Percentiles rank a stretch among this genome's conserved stretches.
Conservation (phyloP, 2,329 filamentous ascomycete genomes). For the Fusarium annulatum region DNA sequence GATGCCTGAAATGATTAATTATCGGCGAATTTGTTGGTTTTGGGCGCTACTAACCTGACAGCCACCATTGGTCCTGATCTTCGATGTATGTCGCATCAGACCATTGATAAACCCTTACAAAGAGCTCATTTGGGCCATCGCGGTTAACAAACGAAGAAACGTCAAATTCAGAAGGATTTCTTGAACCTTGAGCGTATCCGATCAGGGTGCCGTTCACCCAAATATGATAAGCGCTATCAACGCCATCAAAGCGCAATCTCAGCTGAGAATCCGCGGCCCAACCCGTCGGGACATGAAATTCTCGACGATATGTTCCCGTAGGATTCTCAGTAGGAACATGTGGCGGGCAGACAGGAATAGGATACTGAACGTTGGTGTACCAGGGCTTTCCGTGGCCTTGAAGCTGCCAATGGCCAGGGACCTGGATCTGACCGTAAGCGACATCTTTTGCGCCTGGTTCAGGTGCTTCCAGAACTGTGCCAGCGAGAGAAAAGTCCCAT, state of each 20-base stretch:
- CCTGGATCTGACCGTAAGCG: slow-evolving; percentile 61
- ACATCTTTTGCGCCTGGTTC: slow-evolving; percentile 58
- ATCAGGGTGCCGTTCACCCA: slow-evolving; percentile 73
- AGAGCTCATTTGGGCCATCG: slow-evolving; percentile 62
- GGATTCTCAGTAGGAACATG: slow-evolving; percentile 71
- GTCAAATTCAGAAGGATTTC: slow-evolving; percentile 78
- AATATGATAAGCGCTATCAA: slow-evolving; percentile 77
- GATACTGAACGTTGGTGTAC: slow-evolving; percentile 76
- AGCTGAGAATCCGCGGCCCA: slow-evolving; percentile 64
- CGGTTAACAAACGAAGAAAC: slow-evolving; percentile 61
- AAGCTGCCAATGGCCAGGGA: slow-evolving; percentile 77
- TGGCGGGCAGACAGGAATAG: slow-evolving; percentile 73
- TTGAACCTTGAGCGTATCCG: slow-evolving; percentile 75
- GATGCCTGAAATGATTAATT: slow-evolving; percentile 59
- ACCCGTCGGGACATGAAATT: slow-evolving; percentile 63
- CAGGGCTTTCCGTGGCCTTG: slow-evolving; percentile 74
- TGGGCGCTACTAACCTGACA: slow-evolving; percentile 64
- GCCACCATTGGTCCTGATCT: slow-evolving; percentile 77
- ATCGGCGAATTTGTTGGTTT: slow-evolving; percentile 58
- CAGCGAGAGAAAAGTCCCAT: slow-evolving; percentile 67
- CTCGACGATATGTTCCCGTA: slow-evolving; percentile 70
- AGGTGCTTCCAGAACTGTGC: slow-evolving; percentile 59
- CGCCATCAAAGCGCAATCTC: slow-evolving; percentile 75
- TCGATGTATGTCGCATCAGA: slow-evolving; percentile 77
- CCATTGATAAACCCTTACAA: slow-evolving; percentile 77